These are phyloP conservation scores for Quercus engelmannii DNA, from an alignment of 306 rosid species.

Conservation along the genomic window DNA sequence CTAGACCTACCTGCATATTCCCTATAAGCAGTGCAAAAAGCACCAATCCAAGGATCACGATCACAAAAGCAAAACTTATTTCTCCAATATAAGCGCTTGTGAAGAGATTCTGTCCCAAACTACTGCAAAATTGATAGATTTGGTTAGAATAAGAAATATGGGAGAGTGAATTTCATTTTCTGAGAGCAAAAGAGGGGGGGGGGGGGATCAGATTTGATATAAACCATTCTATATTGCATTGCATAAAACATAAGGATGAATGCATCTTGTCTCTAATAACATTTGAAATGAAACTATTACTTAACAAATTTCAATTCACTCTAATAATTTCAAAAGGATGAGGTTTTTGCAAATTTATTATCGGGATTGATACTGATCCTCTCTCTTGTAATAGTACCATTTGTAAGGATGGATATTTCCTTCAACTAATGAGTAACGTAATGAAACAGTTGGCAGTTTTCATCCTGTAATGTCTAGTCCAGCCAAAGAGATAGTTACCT, in stretches of 20 bases:
- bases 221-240: not conserved
- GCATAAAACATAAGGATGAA: not conserved
- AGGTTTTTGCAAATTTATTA: not conserved
- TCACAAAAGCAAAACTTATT: conserved; percentile 49
- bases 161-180: not conserved
- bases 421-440: not conserved
- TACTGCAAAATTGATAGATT: conserved; percentile 32
- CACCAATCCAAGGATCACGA: conserved; percentile 55
- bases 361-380: not conserved
- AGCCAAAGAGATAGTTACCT: not conserved
- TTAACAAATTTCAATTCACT: not conserved
- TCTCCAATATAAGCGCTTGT: conserved; percentile 44
- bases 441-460: not conserved
- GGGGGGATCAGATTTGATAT: not conserved
- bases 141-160: conserved; percentile 12
- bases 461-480: not conserved
- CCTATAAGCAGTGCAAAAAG: conserved; percentile 55
- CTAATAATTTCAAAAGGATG: not conserved
- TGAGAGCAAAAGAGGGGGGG: not conserved
- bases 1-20: conserved; percentile 51
- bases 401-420: not conserved
- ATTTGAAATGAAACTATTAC: not conserved
- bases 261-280: not conserved
- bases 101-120: conserved; percentile 51
- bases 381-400: not conserved